Base-by-base conservation (phyloP, 2,329 filamentous ascomycete genomes). In the Fusarium clavum region DNA sequence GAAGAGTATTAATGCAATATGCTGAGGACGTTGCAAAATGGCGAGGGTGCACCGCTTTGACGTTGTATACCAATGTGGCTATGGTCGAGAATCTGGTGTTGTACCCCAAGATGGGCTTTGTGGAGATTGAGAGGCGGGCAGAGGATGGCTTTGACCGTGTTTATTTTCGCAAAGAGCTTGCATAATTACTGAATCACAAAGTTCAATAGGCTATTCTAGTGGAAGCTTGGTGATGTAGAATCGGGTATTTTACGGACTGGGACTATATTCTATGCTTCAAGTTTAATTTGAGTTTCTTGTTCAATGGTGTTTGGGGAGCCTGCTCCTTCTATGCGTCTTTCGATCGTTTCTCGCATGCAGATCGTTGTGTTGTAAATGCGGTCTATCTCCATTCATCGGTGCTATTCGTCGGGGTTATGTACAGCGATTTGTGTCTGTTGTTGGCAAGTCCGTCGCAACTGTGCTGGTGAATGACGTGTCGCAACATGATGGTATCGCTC, bases 121-220 rank as follows among this genome's bases (percentile, higher is more conserved):
- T 55, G 0, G 78, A 81, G 61, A 75, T 64, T 4, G 79, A 53
- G 11, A 67, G 79, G 13, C 73, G 55, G 38, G 71, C 44, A 0
- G 79, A 81, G 16, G 72, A 75, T 14, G 79, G 79, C 0, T 81
- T 77, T 45, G 72, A 80, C 8, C 68, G 79, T 4, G 79, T 81
- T 0, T 81, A 77, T 53, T 82, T 78, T 57, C 73, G 76, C 0
- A 80, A 77, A 41, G 59, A 66, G 0, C 24, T 79, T n/a, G 74
- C 59, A 79, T 82, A 20, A 81, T 8, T 10, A 40, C 22, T 20
- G 4, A 18, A 16, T 22, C 41, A 4, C 16, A 16, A 16, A 44
- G 13, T 24, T 24, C 5, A 10, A 11, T 11, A 18, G 13, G 25
- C 14, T 18, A 16, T 29, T 29, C 5, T 20, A 12, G 18, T 12